These are phyloP conservation scores for Piromyces finnis DNA, from an alignment of 192 early-diverging fungal species.

Conservation along the genomic window DNA sequence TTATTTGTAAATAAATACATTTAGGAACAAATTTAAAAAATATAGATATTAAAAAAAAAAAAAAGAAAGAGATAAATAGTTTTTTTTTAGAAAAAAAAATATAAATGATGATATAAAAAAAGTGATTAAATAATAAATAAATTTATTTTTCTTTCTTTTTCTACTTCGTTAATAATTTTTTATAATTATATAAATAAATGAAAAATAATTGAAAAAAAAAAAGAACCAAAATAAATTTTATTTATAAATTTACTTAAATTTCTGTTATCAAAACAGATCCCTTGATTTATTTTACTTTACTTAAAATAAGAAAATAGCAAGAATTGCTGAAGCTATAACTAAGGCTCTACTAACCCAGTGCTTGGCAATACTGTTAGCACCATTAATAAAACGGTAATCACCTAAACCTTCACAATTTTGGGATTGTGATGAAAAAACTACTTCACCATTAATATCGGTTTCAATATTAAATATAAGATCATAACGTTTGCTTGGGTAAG, in stretches of 20 bases:
- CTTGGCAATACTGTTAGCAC: not conserved
- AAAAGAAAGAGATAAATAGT: no score
- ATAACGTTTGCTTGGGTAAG: not conserved
- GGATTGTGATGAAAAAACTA: not conserved
- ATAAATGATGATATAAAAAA: no score
- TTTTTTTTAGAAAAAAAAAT: no score
- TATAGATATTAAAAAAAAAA: no score
- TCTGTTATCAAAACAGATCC: not conserved
- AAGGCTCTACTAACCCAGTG: not conserved
- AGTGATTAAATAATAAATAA: no score
- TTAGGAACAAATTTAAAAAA: no score
- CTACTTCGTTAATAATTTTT: no score
- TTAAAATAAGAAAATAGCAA: not conserved
- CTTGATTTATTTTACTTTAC: not conserved
- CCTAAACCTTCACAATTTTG: not conserved
- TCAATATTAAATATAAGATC: not conserved
- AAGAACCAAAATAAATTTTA: no score
- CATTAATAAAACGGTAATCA: not conserved
- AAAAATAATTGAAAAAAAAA: no score
- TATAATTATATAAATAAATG: no score
- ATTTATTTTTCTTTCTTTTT: no score
- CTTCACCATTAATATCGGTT: not conserved
- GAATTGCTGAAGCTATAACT: not conserved
- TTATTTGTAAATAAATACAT: no score
- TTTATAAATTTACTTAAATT: not conserved